A percentile compares a stretch with the other conserved stretches of the same genome.
These are phyloP conservation scores for Lathyrus oleraceus DNA, from an alignment of 306 rosid genomes.

Conservation along the genomic window DNA sequence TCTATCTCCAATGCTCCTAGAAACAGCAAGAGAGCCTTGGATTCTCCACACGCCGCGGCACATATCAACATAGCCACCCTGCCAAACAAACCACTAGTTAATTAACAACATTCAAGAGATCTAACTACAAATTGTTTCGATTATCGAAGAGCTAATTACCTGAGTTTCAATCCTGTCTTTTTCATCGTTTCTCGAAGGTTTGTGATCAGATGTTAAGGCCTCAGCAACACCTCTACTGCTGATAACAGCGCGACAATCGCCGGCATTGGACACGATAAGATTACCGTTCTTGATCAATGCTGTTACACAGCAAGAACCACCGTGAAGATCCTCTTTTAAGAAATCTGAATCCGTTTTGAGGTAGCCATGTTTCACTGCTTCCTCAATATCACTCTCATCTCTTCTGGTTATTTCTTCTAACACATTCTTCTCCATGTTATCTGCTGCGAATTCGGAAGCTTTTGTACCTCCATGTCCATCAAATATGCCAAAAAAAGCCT, in stretches of 20 bases:
- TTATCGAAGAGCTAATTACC: slow-evolving; percentile 41
- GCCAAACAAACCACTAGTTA: background rate
- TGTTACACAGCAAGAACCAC: slow-evolving; percentile 92
- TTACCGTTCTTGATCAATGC: slow-evolving; percentile 70
- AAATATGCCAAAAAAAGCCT: slow-evolving; percentile 89
- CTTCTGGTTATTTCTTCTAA: slow-evolving; percentile 56
- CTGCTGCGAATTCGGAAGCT: slow-evolving; percentile 85
- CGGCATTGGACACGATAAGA: slow-evolving; percentile 78
- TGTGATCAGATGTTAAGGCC: slow-evolving; percentile 88
- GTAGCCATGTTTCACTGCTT: slow-evolving; percentile 81
- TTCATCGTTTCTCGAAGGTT: slow-evolving; percentile 85
- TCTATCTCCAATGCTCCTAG: slow-evolving; percentile 85
- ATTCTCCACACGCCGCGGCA: slow-evolving; percentile 94
- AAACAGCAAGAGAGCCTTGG: slow-evolving; percentile 88
- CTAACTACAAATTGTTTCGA: too few species aligned
- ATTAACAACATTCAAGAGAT: too few species aligned
- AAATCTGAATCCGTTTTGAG: slow-evolving; percentile 78
- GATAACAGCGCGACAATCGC: slow-evolving; percentile 94
- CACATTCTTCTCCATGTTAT: slow-evolving; percentile 69
- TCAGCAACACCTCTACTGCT: slow-evolving; percentile 74
- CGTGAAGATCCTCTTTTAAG: slow-evolving; percentile 65
- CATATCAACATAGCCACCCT: slow-evolving; percentile 94
- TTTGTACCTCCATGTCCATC: slow-evolving; percentile 94
- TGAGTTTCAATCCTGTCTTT: slow-evolving; percentile 65
- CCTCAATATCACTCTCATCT: slow-evolving; percentile 51